phyloP scores from a whole-genome alignment of 1,284 basidiomycete genomes.

The Cerrena zonata region DNA sequence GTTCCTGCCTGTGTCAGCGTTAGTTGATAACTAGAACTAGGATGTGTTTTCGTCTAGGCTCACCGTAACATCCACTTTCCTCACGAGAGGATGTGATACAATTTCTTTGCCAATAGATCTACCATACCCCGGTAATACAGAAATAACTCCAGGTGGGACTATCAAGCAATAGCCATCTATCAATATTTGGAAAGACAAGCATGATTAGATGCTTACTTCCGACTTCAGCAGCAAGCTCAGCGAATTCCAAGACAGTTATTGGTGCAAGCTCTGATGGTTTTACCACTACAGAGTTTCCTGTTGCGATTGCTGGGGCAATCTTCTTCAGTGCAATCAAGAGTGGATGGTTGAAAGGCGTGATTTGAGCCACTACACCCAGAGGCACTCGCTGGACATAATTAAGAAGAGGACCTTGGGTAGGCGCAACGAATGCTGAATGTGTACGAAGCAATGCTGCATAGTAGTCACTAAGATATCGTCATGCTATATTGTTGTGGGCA shows the following conservation, averaged over 20 bases:
- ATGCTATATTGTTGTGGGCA: slow-evolving; percentile 1
- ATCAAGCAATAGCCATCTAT: not conserved
- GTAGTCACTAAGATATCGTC: slow-evolving; percentile 50
- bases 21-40: not conserved
- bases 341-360: slow-evolving; percentile 84
- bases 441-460: slow-evolving; percentile 70
- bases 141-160: slow-evolving; percentile 74
- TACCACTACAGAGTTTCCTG: slow-evolving; percentile 77
- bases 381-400: slow-evolving; percentile 76
- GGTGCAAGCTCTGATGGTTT: slow-evolving; percentile 75
- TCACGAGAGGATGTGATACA: slow-evolving; percentile 56
- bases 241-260: slow-evolving; percentile 71
- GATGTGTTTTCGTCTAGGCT: slow-evolving; percentile 17
- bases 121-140: slow-evolving; percentile 69
- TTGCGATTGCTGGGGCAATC: slow-evolving; percentile 77
- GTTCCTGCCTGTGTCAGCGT: slow-evolving; percentile 60
- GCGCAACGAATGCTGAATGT: slow-evolving; percentile 63
- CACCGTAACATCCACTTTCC: slow-evolving; percentile 80
- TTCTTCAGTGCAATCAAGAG: slow-evolving; percentile 81
- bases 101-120: slow-evolving; percentile 57
- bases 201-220: slow-evolving; percentile 44
- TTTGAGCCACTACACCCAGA: slow-evolving; percentile 78
- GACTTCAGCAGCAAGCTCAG: slow-evolving; percentile 53
- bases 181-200: not conserved
- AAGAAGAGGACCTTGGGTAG: slow-evolving; percentile 69